phyloP scores from a whole-genome alignment of 164 flowering plant species.

The Warburgia ugandensis region DNA sequence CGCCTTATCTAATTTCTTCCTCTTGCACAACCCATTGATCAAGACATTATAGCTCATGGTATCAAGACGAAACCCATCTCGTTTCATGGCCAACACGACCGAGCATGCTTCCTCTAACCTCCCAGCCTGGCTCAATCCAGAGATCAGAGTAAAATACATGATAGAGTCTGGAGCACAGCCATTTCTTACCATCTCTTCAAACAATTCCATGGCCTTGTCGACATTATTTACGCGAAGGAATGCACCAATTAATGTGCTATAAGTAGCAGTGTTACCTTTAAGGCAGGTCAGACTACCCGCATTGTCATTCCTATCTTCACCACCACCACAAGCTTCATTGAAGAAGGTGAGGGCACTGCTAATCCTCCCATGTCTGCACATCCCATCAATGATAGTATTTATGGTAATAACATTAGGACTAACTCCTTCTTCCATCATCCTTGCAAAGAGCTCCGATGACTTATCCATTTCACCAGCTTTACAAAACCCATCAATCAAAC shows the following conservation, averaged over 20 bases:
- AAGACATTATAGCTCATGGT: constrained; percentile 46
- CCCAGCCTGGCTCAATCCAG: constrained; percentile 62
- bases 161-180: constrained; percentile 50
- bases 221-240: constrained; percentile 60
- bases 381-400: constrained; percentile 55
- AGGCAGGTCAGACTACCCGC: too few relatives aligned
- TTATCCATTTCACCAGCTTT: constrained; percentile 64
- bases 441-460: constrained; percentile 35
- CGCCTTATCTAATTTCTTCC: constrained; percentile 48
- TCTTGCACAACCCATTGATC: constrained; percentile 63
- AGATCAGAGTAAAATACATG: constrained; percentile 53
- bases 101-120: constrained; percentile 51
- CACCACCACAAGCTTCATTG: constrained; percentile 26
- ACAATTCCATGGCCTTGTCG: constrained; percentile 47
- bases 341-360: constrained; percentile 54
- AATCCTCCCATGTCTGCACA: constrained; percentile 66
- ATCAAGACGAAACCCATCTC: constrained; percentile 58
- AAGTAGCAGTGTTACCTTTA: constrained; percentile 49
- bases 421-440: constrained; percentile 42
- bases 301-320: too few relatives aligned
- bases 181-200: constrained; percentile 39
- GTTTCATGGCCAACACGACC: constrained; percentile 38
- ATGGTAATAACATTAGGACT: constrained; percentile 46
- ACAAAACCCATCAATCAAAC: constrained; percentile 68
- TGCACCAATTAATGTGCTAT: constrained; percentile 51